Evolutionary conservation across 805 yeast genomes (phyloP).

Genomic region (Kodamaea fukazawae): DNA sequence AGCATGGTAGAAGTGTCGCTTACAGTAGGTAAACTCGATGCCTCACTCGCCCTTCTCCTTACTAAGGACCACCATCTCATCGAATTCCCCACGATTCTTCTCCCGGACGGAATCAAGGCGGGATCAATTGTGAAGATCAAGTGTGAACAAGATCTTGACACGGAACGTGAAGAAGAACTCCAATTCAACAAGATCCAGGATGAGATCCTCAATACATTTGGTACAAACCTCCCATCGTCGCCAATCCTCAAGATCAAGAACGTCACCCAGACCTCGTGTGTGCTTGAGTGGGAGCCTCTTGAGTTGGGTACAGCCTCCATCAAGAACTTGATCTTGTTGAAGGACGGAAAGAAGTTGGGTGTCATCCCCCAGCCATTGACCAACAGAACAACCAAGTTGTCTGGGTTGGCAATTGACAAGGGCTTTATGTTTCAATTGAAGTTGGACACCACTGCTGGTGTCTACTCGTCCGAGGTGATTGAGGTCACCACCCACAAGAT

Average conservation of each 20-base stretch:
- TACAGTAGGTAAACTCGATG: conserved; percentile 94
- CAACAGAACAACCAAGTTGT: conserved; percentile 78
- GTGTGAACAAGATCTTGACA: conserved; percentile 72
- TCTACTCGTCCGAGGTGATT: conserved; percentile 62
- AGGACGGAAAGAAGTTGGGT: conserved; percentile 72
- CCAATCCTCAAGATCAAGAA: conserved; percentile 73
- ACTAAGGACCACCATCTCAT: conserved; percentile 92
- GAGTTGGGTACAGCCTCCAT: conserved; percentile 80
- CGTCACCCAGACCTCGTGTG: conserved; percentile 92
- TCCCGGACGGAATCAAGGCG: conserved; percentile 87
- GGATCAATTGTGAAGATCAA: conserved; percentile 87
- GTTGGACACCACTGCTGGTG: conserved; percentile 89
- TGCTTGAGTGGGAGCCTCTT: conserved; percentile 88
- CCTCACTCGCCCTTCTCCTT: conserved; percentile 84
- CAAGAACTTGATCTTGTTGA: conserved; percentile 72
- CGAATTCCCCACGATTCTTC: conserved; percentile 91
- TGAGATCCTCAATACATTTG: conserved; percentile 69
- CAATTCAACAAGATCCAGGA: conserved; percentile 68
- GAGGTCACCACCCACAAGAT: conserved; percentile 85
- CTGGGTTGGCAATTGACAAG: conserved; percentile 88
- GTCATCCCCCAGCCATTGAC: conserved; percentile 79
- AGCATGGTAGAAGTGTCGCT: conserved; percentile 83
- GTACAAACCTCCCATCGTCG: conserved; percentile 62
- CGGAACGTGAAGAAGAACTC: conserved; percentile 58
- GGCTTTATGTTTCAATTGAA: conserved; percentile 75